These are phyloP conservation scores for Vitis hybrid DNA, from an alignment of 177 flowering plant species.

Conservation along the genomic window DNA sequence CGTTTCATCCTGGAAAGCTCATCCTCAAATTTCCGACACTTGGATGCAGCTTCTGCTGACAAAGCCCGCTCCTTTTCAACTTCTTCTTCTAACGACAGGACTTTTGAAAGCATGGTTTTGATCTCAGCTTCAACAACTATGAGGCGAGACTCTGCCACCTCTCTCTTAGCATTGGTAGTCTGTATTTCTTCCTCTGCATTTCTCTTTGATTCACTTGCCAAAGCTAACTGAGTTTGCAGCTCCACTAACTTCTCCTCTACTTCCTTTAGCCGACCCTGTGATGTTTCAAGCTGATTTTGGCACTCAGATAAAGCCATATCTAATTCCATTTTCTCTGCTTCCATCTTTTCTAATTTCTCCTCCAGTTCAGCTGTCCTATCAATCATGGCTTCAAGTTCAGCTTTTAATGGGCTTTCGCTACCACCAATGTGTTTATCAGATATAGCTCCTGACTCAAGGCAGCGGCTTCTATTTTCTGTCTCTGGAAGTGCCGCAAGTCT, in stretches of 20 bases:
- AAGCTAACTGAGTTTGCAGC: slow-evolving; percentile 24
- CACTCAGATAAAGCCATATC: slow-evolving; percentile 16
- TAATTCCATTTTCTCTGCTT: slow-evolving; percentile 15
- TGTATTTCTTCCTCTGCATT: slow-evolving; percentile 20
- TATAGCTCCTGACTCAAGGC: neutral
- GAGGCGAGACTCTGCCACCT: slow-evolving; percentile 32
- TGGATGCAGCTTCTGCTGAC: slow-evolving; percentile 24
- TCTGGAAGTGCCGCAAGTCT: slow-evolving; percentile 35
- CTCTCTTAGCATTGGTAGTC: slow-evolving; percentile 14
- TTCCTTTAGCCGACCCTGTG: slow-evolving; percentile 19
- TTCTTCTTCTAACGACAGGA: slow-evolving; percentile 32
- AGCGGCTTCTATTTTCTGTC: slow-evolving; percentile 1
- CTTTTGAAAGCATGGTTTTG: slow-evolving; percentile 19
- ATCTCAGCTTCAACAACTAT: slow-evolving; percentile 28
- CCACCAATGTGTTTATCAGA: slow-evolving; percentile 8
- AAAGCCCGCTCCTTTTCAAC: slow-evolving; percentile 31
- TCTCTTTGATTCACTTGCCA: slow-evolving; percentile 16
- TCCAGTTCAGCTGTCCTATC: slow-evolving; percentile 20
- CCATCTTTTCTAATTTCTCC: slow-evolving; percentile 17
- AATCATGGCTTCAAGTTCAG: slow-evolving; percentile 21
- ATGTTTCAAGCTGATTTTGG: slow-evolving; percentile 24
- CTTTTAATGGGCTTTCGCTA: slow-evolving; percentile 15
- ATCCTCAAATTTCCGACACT: slow-evolving; percentile 31
- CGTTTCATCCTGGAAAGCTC: slow-evolving; percentile 34
- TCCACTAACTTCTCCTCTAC: slow-evolving; percentile 19